Conservation (phyloP, 257 asterid genomes). For the Primulina huaijiensis region DNA sequence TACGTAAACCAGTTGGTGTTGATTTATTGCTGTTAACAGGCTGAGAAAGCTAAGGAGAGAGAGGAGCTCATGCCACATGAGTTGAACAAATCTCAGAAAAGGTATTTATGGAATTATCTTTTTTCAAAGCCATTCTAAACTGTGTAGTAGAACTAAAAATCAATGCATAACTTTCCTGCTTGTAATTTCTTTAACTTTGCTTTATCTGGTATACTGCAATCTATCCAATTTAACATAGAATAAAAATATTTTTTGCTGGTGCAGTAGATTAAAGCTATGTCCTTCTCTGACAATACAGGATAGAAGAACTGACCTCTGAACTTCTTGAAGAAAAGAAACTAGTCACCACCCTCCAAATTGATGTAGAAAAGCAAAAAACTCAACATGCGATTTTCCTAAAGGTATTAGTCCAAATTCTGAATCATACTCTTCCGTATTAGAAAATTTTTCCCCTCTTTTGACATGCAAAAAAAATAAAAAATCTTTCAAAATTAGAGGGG, state of each 20-base stretch:
- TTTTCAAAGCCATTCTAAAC: conserved; percentile 5
- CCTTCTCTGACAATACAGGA: conserved; percentile 40
- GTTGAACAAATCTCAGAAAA: conserved; percentile 47
- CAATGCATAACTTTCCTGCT: not conserved
- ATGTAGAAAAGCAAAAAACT: conserved; percentile 47
- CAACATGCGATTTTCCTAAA: conserved; percentile 58
- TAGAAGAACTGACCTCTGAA: conserved; percentile 64
- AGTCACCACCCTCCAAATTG: conserved; percentile 38
- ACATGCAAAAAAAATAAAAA: no score
- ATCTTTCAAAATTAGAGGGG: not conserved
- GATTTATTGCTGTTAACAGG: conserved; percentile 40
- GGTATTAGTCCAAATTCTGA: conserved; percentile 42
- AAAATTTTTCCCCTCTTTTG: not conserved
- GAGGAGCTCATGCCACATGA: conserved; percentile 68
- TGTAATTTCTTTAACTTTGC: conserved; percentile 16
- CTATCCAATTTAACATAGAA: conserved; percentile 11
- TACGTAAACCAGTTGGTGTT: conserved; percentile 15
- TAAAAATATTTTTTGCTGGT: not conserved
- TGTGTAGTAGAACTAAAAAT: not conserved
- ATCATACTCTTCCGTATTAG: conserved; percentile 13
- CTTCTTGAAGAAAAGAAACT: conserved; percentile 62
- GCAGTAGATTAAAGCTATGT: conserved; percentile 9
- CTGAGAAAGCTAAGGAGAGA: conserved; percentile 83
- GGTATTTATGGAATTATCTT: conserved; percentile 38
- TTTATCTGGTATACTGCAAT: conserved; percentile 22